Evolutionary conservation across 257 asterid genomes (phyloP).

Genomic region (Eustoma russellianum): DNA sequence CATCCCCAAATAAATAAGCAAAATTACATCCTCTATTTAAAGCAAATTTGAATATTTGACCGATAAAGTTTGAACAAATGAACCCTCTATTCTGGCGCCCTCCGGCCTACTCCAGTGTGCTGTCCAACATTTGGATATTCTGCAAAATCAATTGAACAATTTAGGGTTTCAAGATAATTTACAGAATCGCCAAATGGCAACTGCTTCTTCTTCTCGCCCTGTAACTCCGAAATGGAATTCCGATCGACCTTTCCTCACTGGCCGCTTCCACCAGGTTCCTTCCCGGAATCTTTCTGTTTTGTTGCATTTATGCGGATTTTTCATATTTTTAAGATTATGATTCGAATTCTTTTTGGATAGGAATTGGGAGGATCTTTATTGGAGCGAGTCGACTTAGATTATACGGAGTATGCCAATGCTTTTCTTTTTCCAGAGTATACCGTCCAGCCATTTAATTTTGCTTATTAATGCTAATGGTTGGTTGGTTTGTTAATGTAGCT

Average conservation of each 20-base stretch:
- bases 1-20: too few species aligned
- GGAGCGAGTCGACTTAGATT: slow-evolving; percentile 30
- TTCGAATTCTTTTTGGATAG: slow-evolving; percentile 4
- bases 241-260: slow-evolving; percentile 74
- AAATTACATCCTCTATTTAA: too few species aligned
- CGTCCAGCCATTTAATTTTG: not conserved
- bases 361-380: slow-evolving; percentile 38
- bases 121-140: too few species aligned
- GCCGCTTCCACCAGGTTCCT: slow-evolving; percentile 56
- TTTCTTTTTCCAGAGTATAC: not conserved
- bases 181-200: slow-evolving; percentile 37
- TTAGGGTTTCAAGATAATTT: slow-evolving; percentile 3
- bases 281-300: not conserved
- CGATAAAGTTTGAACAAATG: too few species aligned
- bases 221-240: slow-evolving; percentile 68
- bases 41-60: too few species aligned
- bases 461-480: not conserved
- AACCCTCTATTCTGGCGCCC: too few species aligned
- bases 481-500: slow-evolving; percentile 21
- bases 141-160: too few species aligned
- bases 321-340: not conserved
- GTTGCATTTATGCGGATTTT: not conserved
- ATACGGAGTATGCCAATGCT: slow-evolving; percentile 27
- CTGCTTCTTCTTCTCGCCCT: slow-evolving; percentile 23
- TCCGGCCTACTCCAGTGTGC: too few species aligned